Evolutionary conservation across 179 eudicot species (phyloP).

Genomic region (Camellia oleifera): DNA sequence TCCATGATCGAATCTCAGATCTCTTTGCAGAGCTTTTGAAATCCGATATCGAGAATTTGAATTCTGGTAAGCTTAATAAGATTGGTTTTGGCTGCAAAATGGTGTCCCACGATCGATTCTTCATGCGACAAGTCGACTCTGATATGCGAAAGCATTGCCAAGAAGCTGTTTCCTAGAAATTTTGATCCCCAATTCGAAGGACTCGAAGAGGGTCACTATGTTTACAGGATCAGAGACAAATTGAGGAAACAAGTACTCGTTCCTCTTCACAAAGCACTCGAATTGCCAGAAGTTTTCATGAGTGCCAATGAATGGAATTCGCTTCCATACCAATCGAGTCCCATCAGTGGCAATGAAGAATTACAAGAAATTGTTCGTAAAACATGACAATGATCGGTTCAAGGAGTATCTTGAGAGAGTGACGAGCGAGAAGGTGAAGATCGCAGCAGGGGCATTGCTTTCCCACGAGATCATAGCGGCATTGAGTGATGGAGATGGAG

Average conservation of each 20-base stretch:
- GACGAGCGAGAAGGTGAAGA: slow-evolving; percentile 5
- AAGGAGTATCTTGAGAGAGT: slow-evolving; percentile 12
- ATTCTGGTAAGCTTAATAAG: background rate
- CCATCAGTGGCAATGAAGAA: slow-evolving; percentile 18
- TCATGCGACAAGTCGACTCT: slow-evolving; percentile 10
- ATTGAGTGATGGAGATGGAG: slow-evolving; percentile 6
- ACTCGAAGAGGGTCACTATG: slow-evolving; percentile 13
- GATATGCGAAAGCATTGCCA: slow-evolving; percentile 19
- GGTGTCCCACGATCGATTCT: slow-evolving; percentile 14
- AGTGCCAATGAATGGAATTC: slow-evolving; percentile 16
- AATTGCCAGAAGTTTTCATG: slow-evolving; percentile 14
- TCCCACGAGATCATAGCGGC: slow-evolving; percentile 12
- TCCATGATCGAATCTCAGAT: slow-evolving; percentile 40
- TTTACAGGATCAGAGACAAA: slow-evolving; percentile 8
- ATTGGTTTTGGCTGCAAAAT: slow-evolving; percentile 11
- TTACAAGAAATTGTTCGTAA: slow-evolving; percentile 6
- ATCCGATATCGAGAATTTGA: background rate
- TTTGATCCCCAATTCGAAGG: background rate
- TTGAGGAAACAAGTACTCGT: slow-evolving; percentile 15
- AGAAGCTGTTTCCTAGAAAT: slow-evolving; percentile 10
- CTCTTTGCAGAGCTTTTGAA: slow-evolving; percentile 25
- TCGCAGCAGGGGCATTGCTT: slow-evolving; percentile 14
- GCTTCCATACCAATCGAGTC: slow-evolving; percentile 5
- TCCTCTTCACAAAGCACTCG: slow-evolving; percentile 12
- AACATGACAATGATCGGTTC: slow-evolving; percentile 14